phyloP scores from a whole-genome alignment of 1,284 basidiomycete genomes.

The Cryptococcus sp. region DNA sequence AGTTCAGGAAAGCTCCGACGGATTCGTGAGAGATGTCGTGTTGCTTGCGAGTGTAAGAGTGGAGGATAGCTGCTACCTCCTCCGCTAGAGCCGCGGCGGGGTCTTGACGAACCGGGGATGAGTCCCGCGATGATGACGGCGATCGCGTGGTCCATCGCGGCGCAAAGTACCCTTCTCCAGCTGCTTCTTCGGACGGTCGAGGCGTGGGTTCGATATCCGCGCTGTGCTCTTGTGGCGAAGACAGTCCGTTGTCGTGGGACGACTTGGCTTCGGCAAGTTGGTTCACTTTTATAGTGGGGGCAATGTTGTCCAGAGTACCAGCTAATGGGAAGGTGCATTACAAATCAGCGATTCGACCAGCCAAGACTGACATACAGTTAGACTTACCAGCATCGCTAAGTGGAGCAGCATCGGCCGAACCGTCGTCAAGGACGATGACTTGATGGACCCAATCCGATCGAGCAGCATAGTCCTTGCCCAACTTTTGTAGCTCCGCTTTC shows the following conservation, averaged over 20 bases:
- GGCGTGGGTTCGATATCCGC: slow-evolving; percentile 13
- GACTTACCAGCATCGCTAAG: not conserved
- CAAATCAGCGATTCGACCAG: not conserved
- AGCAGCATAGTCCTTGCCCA: slow-evolving; percentile 28
- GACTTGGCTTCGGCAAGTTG: not conserved
- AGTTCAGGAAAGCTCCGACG: slow-evolving; percentile 21
- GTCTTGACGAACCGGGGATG: not conserved
- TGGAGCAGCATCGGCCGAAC: not conserved
- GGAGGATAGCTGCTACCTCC: too few species aligned
- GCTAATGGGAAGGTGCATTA: too few species aligned
- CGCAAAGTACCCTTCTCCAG: slow-evolving; percentile 11
- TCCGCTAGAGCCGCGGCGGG: not conserved
- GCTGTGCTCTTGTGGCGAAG: too few species aligned
- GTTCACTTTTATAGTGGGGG: too few species aligned
- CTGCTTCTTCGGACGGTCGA: slow-evolving; percentile 6
- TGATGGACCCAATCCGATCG: slow-evolving; percentile 33
- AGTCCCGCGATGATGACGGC: not conserved
- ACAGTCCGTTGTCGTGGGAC: not conserved
- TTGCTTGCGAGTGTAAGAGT: not conserved
- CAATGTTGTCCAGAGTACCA: too few species aligned
- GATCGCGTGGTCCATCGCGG: slow-evolving; percentile 8
- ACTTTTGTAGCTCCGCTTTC: slow-evolving; percentile 22
- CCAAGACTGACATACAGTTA: not conserved
- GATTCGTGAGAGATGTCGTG: not conserved
- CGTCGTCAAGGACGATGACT: slow-evolving; percentile 20